Conservation (phyloP, 192 early-diverging fungal genomes). For the Phlyctochytrium bullatum region DNA sequence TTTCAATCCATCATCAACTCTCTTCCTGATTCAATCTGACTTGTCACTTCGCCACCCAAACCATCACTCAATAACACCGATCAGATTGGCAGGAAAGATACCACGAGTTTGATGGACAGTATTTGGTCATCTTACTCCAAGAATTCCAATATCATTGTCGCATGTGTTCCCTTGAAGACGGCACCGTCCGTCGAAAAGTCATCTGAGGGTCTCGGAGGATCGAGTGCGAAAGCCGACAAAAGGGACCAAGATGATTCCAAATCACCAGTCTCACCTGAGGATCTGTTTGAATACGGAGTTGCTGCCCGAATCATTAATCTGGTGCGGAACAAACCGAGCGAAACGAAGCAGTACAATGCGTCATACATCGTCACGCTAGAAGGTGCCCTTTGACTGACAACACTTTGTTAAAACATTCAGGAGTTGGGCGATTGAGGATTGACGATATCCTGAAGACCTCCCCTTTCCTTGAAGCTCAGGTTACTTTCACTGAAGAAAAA, state of each 20-base stretch:
- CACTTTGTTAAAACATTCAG: constrained; percentile 30
- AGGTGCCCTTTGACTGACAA: constrained; percentile 37
- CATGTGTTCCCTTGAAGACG: constrained; percentile 12
- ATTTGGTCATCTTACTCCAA: constrained; percentile 22
- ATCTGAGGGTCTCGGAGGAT: too few species aligned
- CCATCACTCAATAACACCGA: too few species aligned
- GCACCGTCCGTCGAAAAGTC: not conserved
- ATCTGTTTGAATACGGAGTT: constrained; percentile 55
- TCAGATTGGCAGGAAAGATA: constrained; percentile 56
- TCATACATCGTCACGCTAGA: constrained; percentile 64
- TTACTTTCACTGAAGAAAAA: constrained; percentile 24
- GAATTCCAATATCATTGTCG: not conserved
- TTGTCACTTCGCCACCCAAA: too few species aligned
- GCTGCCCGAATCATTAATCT: constrained; percentile 35
- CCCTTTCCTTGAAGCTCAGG: constrained; percentile 54
- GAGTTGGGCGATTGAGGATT: constrained; percentile 58
- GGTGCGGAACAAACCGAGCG: constrained; percentile 21
- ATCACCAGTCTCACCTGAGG: constrained; percentile 45
- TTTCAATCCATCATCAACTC: too few species aligned
- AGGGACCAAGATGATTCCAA: too few species aligned
- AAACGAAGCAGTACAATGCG: constrained; percentile 11
- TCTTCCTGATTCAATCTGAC: not conserved
- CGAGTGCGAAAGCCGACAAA: too few species aligned
- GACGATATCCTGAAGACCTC: constrained; percentile 40
- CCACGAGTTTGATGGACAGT: constrained; percentile 49